Evolutionary conservation across 352 stramenopile genomes (phyloP).

Genomic region (Phytophthora hybrid): DNA sequence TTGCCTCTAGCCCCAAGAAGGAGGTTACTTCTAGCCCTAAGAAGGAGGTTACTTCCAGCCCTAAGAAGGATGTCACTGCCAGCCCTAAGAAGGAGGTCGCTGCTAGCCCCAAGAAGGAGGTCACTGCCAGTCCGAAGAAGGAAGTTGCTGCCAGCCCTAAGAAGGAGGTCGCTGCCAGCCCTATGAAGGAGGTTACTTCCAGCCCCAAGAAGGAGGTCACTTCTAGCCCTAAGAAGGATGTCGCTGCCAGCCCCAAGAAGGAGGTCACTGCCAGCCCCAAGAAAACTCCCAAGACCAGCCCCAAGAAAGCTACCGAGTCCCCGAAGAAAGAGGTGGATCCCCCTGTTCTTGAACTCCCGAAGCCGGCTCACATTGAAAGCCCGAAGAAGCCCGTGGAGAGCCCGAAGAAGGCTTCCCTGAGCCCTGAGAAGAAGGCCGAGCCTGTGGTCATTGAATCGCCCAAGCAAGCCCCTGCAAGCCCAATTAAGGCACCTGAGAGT

Average conservation of each 20-base stretch:
- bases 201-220: slow-evolving; percentile 25
- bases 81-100: slow-evolving; percentile 9
- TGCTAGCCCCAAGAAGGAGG: slow-evolving; percentile 20
- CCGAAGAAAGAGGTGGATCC: not conserved
- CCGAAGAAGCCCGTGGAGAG: slow-evolving; percentile 16
- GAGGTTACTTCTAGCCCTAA: slow-evolving; percentile 6
- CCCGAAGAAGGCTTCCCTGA: slow-evolving; percentile 8
- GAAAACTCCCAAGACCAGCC: slow-evolving; percentile 7
- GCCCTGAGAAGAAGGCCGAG: slow-evolving; percentile 12
- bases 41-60: not conserved
- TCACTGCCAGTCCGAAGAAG: not conserved
- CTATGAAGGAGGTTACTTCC: not conserved
- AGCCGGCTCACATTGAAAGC: slow-evolving; percentile 10
- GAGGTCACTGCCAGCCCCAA: slow-evolving; percentile 7
- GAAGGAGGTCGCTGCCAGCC: slow-evolving; percentile 8
- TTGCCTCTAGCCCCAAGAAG: slow-evolving; percentile 23
- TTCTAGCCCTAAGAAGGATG: slow-evolving; percentile 7
- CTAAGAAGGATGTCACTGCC: not conserved
- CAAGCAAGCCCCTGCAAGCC: slow-evolving; percentile 31
- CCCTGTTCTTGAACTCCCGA: not conserved
- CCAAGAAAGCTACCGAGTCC: slow-evolving; percentile 17
- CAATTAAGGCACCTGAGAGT: slow-evolving; percentile 14
- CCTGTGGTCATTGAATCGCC: slow-evolving; percentile 5
- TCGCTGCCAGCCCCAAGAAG: not conserved
- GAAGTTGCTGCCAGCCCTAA: not conserved